Evolutionary conservation across 2,329 filamentous ascomycete species (phyloP).

Genomic region (Cordyceps farinosa): DNA sequence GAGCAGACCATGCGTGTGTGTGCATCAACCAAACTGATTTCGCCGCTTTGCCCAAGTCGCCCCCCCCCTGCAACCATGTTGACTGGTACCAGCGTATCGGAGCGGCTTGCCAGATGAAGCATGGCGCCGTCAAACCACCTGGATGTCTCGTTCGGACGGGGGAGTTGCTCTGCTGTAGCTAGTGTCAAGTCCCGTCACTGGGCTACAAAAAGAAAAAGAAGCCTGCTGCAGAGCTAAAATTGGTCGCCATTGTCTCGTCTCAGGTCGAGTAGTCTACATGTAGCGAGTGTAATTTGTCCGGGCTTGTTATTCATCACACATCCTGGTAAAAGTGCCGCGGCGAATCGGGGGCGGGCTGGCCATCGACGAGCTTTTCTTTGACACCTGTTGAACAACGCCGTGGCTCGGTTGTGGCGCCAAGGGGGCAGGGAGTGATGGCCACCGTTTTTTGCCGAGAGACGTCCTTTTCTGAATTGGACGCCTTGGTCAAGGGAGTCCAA

Average conservation of each 20-base stretch:
- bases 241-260: neutral
- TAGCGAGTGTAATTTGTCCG: neutral
- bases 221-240: conserved; percentile 1
- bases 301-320: no score
- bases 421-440: neutral
- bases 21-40: no score
- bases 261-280: conserved; percentile 10
- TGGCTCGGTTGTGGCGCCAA: neutral
- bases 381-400: neutral
- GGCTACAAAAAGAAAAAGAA: neutral
- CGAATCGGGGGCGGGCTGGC: no score
- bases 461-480: neutral
- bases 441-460: neutral
- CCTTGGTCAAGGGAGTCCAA: neutral
- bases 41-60: no score
- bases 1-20: no score
- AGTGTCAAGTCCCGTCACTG: neutral
- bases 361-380: neutral
- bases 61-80: no score
- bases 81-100: conserved; percentile 1
- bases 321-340: no score
- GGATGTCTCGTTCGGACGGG: neutral
- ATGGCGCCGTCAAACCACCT: neutral
- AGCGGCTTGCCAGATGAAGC: conserved; percentile 13
- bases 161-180: neutral